phyloP scores from a whole-genome alignment of 441 rosid genomes.

The Jatropha podagrica region DNA sequence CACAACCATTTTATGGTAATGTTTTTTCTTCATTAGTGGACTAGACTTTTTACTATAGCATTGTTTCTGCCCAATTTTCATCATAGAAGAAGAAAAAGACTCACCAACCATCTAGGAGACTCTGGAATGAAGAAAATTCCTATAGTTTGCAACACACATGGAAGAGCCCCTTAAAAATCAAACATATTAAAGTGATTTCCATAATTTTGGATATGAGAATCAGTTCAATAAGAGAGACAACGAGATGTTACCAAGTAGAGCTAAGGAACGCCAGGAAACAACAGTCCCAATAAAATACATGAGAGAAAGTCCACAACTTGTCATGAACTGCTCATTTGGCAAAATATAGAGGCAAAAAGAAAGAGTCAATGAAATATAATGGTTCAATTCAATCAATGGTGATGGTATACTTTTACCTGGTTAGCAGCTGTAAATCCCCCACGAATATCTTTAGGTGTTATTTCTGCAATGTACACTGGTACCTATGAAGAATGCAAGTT shows the following conservation, averaged over 20 bases:
- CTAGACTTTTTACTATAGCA: too few relatives aligned
- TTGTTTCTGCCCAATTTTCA: too few relatives aligned
- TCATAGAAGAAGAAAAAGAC: slow-evolving; percentile 15
- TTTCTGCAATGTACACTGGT: slow-evolving; percentile 64
- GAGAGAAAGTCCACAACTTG: slow-evolving; percentile 42
- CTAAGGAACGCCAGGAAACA: slow-evolving; percentile 55
- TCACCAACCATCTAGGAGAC: slow-evolving; percentile 56
- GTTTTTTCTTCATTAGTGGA: too few relatives aligned
- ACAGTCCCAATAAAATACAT: slow-evolving; percentile 47
- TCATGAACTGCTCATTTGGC: slow-evolving; percentile 41
- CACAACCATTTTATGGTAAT: too few relatives aligned
- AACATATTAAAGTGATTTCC: too few relatives aligned
- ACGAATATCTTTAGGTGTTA: slow-evolving; percentile 55
- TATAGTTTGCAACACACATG: slow-evolving; percentile 33
- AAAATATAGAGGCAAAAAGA: background rate
- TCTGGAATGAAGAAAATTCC: slow-evolving; percentile 53
- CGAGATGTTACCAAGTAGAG: slow-evolving; percentile 42
- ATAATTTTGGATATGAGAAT: background rate
- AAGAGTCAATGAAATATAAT: background rate
- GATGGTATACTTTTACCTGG: slow-evolving; percentile 27
- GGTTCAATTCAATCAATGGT: background rate
- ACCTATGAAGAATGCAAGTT: slow-evolving; percentile 31
- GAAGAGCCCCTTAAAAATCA: slow-evolving; percentile 30
- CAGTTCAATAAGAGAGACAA: background rate
- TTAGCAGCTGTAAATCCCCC: slow-evolving; percentile 50